Percentiles rank a stretch among this genome's conserved stretches.
Evolutionary conservation across 495 filamentous ascomycete genomes (phyloP).

Genomic region (Lichina pygmaea): DNA sequence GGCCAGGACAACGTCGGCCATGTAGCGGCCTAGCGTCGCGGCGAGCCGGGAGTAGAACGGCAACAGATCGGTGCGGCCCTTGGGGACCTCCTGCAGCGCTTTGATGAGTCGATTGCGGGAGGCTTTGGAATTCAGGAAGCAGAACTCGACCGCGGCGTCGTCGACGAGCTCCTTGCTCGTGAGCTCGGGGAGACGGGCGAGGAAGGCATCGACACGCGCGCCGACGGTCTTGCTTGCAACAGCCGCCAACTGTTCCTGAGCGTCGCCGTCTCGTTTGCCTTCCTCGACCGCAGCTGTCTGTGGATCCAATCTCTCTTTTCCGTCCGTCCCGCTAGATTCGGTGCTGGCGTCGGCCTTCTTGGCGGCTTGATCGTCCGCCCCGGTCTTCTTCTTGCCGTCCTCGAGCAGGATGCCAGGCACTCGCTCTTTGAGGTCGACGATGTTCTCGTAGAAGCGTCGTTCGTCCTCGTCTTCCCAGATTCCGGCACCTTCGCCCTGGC

Average conservation of each 20-base stretch:
- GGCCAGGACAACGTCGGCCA: slow-evolving; percentile 80
- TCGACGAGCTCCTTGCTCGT: slow-evolving; percentile 81
- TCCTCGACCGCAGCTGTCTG: slow-evolving; percentile 16
- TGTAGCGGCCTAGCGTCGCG: slow-evolving; percentile 78
- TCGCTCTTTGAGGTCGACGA: slow-evolving; percentile 83
- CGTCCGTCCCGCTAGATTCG: slow-evolving; percentile 9
- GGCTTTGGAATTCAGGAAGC: slow-evolving; percentile 94
- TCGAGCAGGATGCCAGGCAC: slow-evolving; percentile 84
- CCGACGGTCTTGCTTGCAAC: slow-evolving; percentile 96
- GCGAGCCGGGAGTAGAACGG: slow-evolving; percentile 78
- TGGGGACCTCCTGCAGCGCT: slow-evolving; percentile 78
- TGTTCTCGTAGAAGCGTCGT: slow-evolving; percentile 87
- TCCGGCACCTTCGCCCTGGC: slow-evolving; percentile 73
- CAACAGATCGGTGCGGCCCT: slow-evolving; percentile 75
- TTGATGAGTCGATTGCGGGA: slow-evolving; percentile 86
- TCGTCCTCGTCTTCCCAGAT: slow-evolving; percentile 99
- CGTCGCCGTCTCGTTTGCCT: slow-evolving; percentile 20
- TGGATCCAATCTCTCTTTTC: slow-evolving; percentile 34
- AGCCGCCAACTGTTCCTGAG: slow-evolving; percentile 68
- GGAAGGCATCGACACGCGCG: slow-evolving; percentile 78
- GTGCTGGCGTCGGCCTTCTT: slow-evolving; percentile 15
- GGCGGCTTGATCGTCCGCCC: slow-evolving; percentile 14
- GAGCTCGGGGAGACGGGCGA: slow-evolving; percentile 68
- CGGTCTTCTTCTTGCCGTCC: slow-evolving; percentile 85
- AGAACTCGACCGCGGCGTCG: slow-evolving; percentile 81